phyloP scores from a whole-genome alignment of 2,329 filamentous ascomycete genomes.

The Diaporthe amygdali region DNA sequence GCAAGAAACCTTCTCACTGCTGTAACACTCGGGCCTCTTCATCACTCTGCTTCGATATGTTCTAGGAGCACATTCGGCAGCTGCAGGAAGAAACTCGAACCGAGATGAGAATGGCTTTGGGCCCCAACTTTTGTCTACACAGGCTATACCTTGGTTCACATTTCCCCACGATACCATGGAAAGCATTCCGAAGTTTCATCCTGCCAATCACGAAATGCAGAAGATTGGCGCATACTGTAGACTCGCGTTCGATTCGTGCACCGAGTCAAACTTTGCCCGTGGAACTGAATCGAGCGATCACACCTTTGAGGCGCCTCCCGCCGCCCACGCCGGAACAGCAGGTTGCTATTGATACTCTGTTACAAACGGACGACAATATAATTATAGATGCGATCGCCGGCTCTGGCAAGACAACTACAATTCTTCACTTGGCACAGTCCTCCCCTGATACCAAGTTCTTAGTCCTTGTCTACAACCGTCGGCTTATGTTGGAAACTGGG shows the following conservation, averaged over 20 bases:
- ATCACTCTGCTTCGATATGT: not conserved
- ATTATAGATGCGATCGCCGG: constrained; percentile 23
- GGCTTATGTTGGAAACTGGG: constrained; percentile 21
- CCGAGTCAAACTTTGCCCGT: too few relatives aligned
- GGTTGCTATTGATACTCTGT: constrained; percentile 17
- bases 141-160: not conserved
- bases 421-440: constrained; percentile 19
- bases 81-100: too few relatives aligned
- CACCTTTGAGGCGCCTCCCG: not conserved
- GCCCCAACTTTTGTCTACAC: not conserved
- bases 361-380: constrained; percentile 14
- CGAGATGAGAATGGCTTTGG: not conserved
- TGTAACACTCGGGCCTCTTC: not conserved
- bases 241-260: not conserved
- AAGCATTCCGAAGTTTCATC: not conserved
- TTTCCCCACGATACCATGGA: not conserved
- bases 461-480: constrained; percentile 23
- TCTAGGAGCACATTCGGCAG: not conserved
- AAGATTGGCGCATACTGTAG: not conserved
- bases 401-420: constrained; percentile 23
- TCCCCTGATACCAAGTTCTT: constrained; percentile 8
- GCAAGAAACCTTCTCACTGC: not conserved
- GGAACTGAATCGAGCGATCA: not conserved
- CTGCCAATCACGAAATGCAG: not conserved
- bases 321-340: constrained; percentile 19